Evolutionary conservation across 2,329 filamentous ascomycete species (phyloP), one percentile per base, ranked within the genome.

Genomic region (Epichloe aotearoae): DNA sequence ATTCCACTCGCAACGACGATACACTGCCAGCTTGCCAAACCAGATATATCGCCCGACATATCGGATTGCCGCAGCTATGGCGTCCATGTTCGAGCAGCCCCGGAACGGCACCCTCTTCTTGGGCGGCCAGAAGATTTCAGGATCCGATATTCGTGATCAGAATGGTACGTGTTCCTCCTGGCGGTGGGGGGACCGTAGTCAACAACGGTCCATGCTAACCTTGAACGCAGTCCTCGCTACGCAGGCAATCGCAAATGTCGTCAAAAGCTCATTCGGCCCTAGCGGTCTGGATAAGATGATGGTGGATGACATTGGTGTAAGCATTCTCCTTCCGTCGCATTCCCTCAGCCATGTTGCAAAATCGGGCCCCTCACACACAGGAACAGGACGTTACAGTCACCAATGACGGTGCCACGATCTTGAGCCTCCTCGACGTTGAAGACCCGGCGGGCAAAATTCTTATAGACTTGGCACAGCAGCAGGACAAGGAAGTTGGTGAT

Each of bases 211-310:
- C 17, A 15, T 59, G 46, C 51, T 50, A 41, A 47, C 39, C 19
- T 50, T 45, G 30, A 30, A 19, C 19, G 15, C 64, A 90, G 93
- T 97, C 46, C 81, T 89, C 59, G 93, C 93, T 59, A 97, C 93
- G 44, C 89, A 96, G 69, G 89, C 91, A 53, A 97, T 98, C 64
- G 86, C 93, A 62, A 98, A 97, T 82, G 90, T 98, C 53, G 89
- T 98, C 69, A 97, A 95, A 76, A 95, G 88, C 70, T 98, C 93
- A 15, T 98, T 98, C 66, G 93, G 93, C 51, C 93, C 93, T 48
- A 95, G 88, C 55, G 93, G 93, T 46, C 79, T 98, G 58, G 93
- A 98, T 69, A 98, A 98, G 80, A 98, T 98, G 93, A 97, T 98
- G 93, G 93, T 98, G 62, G 93, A 98, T 73, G 93, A 98, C 67